Conservation (phyloP, 106 monocot genomes). For the Platanthera guangdongensis region DNA sequence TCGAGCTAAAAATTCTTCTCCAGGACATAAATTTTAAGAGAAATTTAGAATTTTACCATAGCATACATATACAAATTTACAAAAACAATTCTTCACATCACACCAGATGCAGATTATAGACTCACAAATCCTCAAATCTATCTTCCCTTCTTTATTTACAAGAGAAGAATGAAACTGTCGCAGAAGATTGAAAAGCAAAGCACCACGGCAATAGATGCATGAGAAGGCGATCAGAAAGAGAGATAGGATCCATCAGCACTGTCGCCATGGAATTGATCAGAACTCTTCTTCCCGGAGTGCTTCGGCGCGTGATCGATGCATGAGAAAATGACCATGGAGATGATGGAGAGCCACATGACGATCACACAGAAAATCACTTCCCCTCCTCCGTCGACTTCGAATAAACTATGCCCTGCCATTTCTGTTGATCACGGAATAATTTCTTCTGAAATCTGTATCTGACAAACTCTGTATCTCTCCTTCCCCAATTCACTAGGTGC, state of each 20-base stretch:
- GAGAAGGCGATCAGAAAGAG: neutral
- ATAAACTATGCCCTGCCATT: neutral
- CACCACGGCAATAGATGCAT: neutral
- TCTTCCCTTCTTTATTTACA: neutral
- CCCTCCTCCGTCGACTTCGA: conserved; percentile 2
- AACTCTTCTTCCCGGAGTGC: neutral
- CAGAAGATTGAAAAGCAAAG: neutral
- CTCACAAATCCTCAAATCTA: neutral
- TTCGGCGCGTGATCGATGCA: neutral
- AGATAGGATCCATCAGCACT: neutral
- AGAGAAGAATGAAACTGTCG: neutral
- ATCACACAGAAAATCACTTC: conserved; percentile 20
- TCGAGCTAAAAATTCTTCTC: too few relatives aligned
- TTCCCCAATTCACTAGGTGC: too few relatives aligned
- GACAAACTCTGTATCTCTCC: too few relatives aligned
- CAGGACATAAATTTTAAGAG: too few relatives aligned
- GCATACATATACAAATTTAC: too few relatives aligned
- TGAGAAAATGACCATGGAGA: conserved; percentile 17
- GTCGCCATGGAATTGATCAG: neutral
- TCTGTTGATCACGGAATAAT: neutral
- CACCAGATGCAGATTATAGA: neutral
- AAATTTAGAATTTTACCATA: too few relatives aligned
- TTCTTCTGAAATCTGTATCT: too few relatives aligned
- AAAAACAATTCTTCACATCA: neutral
- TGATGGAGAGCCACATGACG: conserved; percentile 17